These are phyloP conservation scores for Cajanus cajan DNA, from an alignment of 306 rosid genomes.

Conservation along the genomic window DNA sequence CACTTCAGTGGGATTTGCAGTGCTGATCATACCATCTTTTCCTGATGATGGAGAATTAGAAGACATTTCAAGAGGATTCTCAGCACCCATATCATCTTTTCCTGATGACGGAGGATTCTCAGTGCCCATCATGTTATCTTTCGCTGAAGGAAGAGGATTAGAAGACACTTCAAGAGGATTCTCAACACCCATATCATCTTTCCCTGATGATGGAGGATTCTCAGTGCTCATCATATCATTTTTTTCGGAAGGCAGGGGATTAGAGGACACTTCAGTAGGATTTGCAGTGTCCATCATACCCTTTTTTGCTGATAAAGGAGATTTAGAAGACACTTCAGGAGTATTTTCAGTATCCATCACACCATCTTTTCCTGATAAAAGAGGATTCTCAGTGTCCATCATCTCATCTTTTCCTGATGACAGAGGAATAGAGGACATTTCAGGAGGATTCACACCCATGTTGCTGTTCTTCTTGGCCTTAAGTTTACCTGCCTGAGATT, in stretches of 20 bases:
- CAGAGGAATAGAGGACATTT: neutral
- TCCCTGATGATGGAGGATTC: neutral
- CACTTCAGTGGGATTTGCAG: conserved; percentile 6
- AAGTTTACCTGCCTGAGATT: conserved; percentile 33
- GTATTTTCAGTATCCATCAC: conserved; percentile 8
- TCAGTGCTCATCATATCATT: conserved; percentile 18
- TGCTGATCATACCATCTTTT: conserved; percentile 12
- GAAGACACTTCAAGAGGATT: neutral
- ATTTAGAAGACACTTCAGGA: conserved; percentile 1
- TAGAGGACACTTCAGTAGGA: neutral
- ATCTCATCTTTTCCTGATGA: conserved; percentile 9
- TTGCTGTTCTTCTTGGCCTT: no score
- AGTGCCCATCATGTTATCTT: neutral
- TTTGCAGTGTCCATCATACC: conserved; percentile 14
- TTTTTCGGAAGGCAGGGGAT: neutral
- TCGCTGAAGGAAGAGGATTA: neutral
- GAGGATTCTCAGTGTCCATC: conserved; percentile 13
- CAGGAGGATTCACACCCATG: no score
- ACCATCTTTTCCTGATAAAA: conserved; percentile 1
- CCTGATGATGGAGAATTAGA: neutral
- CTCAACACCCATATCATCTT: conserved; percentile 16
- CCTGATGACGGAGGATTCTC: neutral
- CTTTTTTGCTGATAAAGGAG: neutral
- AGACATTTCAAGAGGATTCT: conserved; percentile 9
- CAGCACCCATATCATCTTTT: conserved; percentile 1